These are phyloP conservation scores for Obelidium mucronatum DNA, from an alignment of 192 early-diverging fungal genomes.

Conservation along the genomic window DNA sequence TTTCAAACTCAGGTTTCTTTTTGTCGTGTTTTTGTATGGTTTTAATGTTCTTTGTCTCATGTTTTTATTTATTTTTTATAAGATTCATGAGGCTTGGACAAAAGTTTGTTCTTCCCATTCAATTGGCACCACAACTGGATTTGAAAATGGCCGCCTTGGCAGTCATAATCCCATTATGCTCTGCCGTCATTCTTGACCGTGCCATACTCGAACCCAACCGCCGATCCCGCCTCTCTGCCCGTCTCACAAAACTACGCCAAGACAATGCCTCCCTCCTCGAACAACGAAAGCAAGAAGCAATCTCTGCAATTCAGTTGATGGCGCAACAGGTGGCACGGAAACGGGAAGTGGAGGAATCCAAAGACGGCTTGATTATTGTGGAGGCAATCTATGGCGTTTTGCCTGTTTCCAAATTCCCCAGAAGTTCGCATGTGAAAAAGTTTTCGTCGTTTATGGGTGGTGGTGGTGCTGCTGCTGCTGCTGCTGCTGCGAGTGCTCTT, in stretches of 20 bases:
- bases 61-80: background rate
- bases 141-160: slow-evolving; percentile 48
- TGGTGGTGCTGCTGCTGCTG: background rate
- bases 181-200: slow-evolving; percentile 43
- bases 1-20: slow-evolving; percentile 42
- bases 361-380: slow-evolving; percentile 82
- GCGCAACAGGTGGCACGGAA: slow-evolving; percentile 71
- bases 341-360: slow-evolving; percentile 67
- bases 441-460: background rate
- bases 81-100: slow-evolving; percentile 60
- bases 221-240: slow-evolving; percentile 7
- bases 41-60: background rate
- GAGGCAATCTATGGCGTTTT: slow-evolving; percentile 90
- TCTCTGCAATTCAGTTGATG: slow-evolving; percentile 79
- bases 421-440: background rate
- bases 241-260: slow-evolving; percentile 41
- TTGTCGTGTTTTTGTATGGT: background rate
- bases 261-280: slow-evolving; percentile 58
- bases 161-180: slow-evolving; percentile 43
- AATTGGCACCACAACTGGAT: slow-evolving; percentile 54
- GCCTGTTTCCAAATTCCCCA: slow-evolving; percentile 26
- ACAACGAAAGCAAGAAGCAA: slow-evolving; percentile 76
- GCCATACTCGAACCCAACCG: slow-evolving; percentile 49
- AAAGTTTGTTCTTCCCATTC: slow-evolving; percentile 55
- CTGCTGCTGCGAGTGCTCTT: background rate